phyloP scores from a whole-genome alignment of 805 yeast species.

The Yamadazyma insecticola region DNA sequence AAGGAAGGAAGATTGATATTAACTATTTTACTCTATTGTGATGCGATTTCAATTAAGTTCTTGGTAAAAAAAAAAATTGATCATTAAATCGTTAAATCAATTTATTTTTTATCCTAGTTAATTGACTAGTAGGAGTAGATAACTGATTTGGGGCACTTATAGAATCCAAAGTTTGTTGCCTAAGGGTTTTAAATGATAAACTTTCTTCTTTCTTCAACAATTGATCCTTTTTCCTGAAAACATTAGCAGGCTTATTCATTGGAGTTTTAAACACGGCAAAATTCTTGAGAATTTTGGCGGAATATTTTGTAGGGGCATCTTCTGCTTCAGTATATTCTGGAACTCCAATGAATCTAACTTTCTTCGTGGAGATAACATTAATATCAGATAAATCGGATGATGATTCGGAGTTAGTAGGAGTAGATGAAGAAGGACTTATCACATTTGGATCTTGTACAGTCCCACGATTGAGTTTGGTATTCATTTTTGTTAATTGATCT shows the following conservation, averaged over 20 bases:
- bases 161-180: no score
- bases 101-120: no score
- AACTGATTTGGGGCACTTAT: not conserved
- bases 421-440: conserved; percentile 2
- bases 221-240: conserved; percentile 32
- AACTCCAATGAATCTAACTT: conserved; percentile 51
- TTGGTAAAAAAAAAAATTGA: no score
- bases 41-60: no score
- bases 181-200: conserved; percentile 21
- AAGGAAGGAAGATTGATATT: no score
- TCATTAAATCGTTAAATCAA: no score
- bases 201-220: conserved; percentile 38
- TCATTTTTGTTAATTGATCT: conserved; percentile 22
- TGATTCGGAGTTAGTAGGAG: not conserved
- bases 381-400: not conserved
- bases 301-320: conserved; percentile 47
- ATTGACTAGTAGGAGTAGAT: no score
- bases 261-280: conserved; percentile 33
- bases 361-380: conserved; percentile 21
- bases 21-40: no score
- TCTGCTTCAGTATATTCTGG: conserved; percentile 48
- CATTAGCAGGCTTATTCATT: conserved; percentile 7
- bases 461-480: conserved; percentile 22
- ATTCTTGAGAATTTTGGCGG: conserved; percentile 31
- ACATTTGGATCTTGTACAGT: not conserved